A percentile compares a stretch with the other conserved stretches of the same genome.
Evolutionary conservation across 2,329 filamentous ascomycete species (phyloP).

Genomic region (Monilinia aucupariae): DNA sequence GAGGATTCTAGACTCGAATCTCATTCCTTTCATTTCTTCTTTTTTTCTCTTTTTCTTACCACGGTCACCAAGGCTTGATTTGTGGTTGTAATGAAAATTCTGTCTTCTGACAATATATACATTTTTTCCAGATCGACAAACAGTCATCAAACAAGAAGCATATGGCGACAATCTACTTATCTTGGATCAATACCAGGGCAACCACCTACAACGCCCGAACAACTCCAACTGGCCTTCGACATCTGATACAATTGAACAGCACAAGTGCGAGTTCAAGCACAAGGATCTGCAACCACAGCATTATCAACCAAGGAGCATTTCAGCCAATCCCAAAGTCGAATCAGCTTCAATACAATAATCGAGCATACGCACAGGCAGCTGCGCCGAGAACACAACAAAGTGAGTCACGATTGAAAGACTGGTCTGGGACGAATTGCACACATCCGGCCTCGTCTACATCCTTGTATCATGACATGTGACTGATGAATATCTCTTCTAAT

Average conservation of each 20-base stretch:
- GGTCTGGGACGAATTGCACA: background rate
- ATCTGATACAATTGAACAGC: background rate
- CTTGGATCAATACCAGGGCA: constrained; percentile 1
- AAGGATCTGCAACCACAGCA: background rate
- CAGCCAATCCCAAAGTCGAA: constrained; percentile 6
- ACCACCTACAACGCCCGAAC: background rate
- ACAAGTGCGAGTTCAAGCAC: background rate
- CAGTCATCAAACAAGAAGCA: constrained; percentile 14
- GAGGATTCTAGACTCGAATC: background rate
- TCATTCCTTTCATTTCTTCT: background rate
- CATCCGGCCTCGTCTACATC: background rate
- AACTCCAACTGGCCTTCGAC: constrained; percentile 1
- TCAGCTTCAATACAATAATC: background rate
- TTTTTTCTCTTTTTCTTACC: no score
- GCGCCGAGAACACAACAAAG: constrained; percentile 10
- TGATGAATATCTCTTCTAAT: background rate
- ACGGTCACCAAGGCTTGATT: background rate
- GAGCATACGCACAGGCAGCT: constrained; percentile 4
- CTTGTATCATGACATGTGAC: constrained; percentile 1
- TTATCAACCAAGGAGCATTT: background rate
- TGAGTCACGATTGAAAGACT: constrained; percentile 13
- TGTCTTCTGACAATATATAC: background rate
- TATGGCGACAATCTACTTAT: constrained; percentile 1
- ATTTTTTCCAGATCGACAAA: constrained; percentile 4
- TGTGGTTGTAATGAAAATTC: background rate